Percentiles rank a stretch among this genome's conserved stretches.
phyloP scores from a whole-genome alignment of 2,329 filamentous ascomycete genomes.

The Akanthomyces lecanii region DNA sequence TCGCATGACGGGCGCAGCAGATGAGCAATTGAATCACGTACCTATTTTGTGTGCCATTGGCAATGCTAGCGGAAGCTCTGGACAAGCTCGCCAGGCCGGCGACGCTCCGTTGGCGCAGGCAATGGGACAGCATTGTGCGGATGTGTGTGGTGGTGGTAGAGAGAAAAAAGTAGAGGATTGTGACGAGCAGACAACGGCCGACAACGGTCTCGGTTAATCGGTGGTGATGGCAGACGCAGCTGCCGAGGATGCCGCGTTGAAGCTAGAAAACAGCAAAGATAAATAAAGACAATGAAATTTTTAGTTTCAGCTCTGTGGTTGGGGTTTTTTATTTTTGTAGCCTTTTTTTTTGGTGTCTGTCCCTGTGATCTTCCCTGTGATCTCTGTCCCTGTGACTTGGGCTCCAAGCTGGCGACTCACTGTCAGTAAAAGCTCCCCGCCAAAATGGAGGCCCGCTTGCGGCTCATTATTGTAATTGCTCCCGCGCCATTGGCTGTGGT shows the following conservation, averaged over 20 bases:
- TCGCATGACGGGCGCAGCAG: not conserved
- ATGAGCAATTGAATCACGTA: slow-evolving; percentile 20
- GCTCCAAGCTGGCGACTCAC: not conserved
- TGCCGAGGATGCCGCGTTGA: not conserved
- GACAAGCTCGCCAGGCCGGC: slow-evolving; percentile 23
- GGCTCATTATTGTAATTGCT: slow-evolving; percentile 15
- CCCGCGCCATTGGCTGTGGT: not conserved
- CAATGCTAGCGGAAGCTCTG: slow-evolving; percentile 23
- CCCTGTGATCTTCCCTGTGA: slow-evolving; percentile 36
- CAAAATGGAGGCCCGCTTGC: slow-evolving; percentile 13
- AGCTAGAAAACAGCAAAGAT: not conserved
- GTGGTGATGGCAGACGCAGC: slow-evolving; percentile 2
- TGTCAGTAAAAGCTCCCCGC: not conserved
- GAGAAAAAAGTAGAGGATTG: slow-evolving; percentile 17
- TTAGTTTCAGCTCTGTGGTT: not conserved
- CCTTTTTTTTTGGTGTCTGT: slow-evolving; percentile 22
- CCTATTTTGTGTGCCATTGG: slow-evolving; percentile 24
- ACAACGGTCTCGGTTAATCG: slow-evolving; percentile 26
- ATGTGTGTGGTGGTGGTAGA: slow-evolving; percentile 17
- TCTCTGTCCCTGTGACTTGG: slow-evolving; percentile 18
- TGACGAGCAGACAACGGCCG: slow-evolving; percentile 17
- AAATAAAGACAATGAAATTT: not conserved
- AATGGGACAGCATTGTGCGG: slow-evolving; percentile 27
- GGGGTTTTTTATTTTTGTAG: not conserved
- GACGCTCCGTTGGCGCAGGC: slow-evolving; percentile 25